Base-by-base conservation (phyloP, 306 rosid genomes). In the Acmispon strigosus region DNA sequence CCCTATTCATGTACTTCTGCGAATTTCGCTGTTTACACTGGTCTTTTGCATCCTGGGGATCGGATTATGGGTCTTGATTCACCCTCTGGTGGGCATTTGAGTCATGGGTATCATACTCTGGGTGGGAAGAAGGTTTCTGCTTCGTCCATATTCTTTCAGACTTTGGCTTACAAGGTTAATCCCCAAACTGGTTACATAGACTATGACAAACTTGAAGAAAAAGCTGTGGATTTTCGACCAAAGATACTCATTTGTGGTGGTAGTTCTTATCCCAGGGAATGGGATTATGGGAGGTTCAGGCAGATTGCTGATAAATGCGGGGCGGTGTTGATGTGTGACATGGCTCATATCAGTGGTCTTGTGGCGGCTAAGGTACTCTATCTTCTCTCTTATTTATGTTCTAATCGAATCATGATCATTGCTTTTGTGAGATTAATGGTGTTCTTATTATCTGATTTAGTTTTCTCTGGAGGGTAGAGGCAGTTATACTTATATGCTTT, bases 291-390 rank as follows among this genome's bases (percentile, higher is more conserved):
- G 2, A 77, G 86, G 87, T 85, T 86, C 73, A 83, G 92, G 64
- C 81, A 64, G 76, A 76, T 86, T 76, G 96, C 96, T 12, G 96
- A 92, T 82, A 90, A 85, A 81, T 88, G 96, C 20, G 95, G 95
- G 29, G 96, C 91, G 3, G 68, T 80, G 9, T 76, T 92, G 86
- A 88, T 92, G 96, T 92, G 92, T 77, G 96, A 92, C 70, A 90
- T 88, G 91, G 91, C 98, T 77, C 98, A 92, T 78, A 86, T 92
- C 60, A 86, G 98, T 41, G 98, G 96, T 68, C 90, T 92, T 54
- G 92, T 86, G 66, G 91, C 96, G 0, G 91, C 98, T 32, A 88
- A 90, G 96, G 96, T 92, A 16, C 39, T 57, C 6, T 53, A 14
- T 44, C 22, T 72, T 50, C 70, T 64, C 50, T 60, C 47, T 45